Conservation (phyloP, 768 basidiomycete genomes). For the Gloeopeniophorella convolvens region DNA sequence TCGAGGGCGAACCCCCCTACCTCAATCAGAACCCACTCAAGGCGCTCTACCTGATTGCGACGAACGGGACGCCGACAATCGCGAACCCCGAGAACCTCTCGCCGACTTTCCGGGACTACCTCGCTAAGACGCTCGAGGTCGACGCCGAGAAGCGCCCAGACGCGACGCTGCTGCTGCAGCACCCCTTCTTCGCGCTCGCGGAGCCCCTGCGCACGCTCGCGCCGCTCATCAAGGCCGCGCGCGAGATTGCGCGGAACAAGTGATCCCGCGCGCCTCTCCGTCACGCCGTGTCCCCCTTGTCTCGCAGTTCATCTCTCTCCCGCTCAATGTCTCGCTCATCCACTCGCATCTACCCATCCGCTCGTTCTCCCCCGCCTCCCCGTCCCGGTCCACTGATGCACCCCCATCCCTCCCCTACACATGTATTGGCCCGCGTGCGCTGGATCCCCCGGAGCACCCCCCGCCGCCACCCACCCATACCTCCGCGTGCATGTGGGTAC, state of each 20-base stretch:
- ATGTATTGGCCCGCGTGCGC: conserved; percentile 5
- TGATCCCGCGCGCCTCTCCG: not conserved
- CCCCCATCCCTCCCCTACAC: not conserved
- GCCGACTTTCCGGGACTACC: conserved; percentile 80
- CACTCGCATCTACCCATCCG: conserved; percentile 6
- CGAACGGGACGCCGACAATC: conserved; percentile 95
- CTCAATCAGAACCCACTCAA: conserved; percentile 95
- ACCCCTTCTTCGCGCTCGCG: conserved; percentile 81
- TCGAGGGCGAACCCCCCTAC: conserved; percentile 95
- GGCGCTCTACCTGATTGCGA: conserved; percentile 95
- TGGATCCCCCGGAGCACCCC: too few species aligned
- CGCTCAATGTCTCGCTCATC: conserved; percentile 10
- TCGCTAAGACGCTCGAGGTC: conserved; percentile 84
- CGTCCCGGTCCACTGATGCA: conserved; percentile 16
- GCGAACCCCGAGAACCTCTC: conserved; percentile 81
- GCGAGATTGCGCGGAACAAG: conserved; percentile 62
- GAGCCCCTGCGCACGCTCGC: conserved; percentile 83
- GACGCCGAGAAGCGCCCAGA: conserved; percentile 91
- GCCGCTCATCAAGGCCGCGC: conserved; percentile 87
- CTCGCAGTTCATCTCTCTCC: conserved; percentile 8
- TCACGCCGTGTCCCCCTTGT: not conserved
- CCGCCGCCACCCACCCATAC: too few species aligned
- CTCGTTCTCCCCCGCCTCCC: conserved; percentile 1
- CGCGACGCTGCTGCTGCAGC: conserved; percentile 76
- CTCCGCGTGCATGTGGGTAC: too few species aligned